Base-by-base conservation (phyloP, 768 basidiomycete species). In the Kwoniella dendrophila region DNA sequence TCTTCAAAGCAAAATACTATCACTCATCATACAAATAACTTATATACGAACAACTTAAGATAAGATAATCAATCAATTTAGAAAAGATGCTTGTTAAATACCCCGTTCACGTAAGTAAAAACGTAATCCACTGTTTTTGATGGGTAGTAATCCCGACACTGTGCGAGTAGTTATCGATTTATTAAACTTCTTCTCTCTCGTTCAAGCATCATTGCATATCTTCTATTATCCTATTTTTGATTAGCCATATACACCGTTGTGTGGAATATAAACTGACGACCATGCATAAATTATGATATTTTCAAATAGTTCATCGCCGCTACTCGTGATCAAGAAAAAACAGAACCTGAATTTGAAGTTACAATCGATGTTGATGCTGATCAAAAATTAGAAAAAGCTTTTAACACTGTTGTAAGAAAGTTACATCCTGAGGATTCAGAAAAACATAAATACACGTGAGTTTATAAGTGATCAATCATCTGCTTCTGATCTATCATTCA, bases 391-490 rank as follows among this genome's bases (percentile, higher is more conserved):
- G 41, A 43, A 6, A 52, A 60, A 33, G 59, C 59, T 26, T 60
- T 60, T 27, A 5, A 52, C 4, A 49, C 29, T 4, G 59, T 60
- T 6, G 41, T 53, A 29, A 51, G 54, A 44, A 52, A 54, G 20
- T 41, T 60, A 14, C 59, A 60, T n/a, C 59, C 59, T 3, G 59
- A 52, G 29, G 59, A 54, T 26, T 44, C 43, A 16, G 50, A 51
- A 30, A 44, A 45, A 33, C 59, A 60, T 51, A 60, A 53, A 49
- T 60, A 60, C 38, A 60, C 59, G 59, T 60, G 38, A 47, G 59
- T 60, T 14, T n/a, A n/a, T n/a, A n/a, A n/a, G n/a, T n/a, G n/a
- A n/a, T n/a, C n/a, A n/a, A n/a, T n/a, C n/a, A n/a, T n/a, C n/a
- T n/a, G 22, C 27, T 38, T 41, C 22, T n/a, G 2, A 14, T 32